A percentile compares a stretch with the other conserved stretches of the same genome.
phyloP scores from a whole-genome alignment of 148 eudicot genomes.

The Fagopyrum tataricum region DNA sequence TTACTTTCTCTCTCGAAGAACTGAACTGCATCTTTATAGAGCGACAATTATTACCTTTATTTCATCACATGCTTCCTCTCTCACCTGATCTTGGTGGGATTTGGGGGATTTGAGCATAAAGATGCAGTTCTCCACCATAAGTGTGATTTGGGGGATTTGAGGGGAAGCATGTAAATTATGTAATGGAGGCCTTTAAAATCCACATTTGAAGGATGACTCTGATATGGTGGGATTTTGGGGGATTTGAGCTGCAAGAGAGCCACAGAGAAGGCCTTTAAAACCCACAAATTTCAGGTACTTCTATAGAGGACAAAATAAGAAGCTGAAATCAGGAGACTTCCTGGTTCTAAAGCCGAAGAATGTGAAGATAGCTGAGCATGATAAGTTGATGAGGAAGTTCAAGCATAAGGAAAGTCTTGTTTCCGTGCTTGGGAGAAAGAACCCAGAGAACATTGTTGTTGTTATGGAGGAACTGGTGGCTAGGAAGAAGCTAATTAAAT shows the following conservation, averaged over 20 bases:
- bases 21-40: too few species aligned
- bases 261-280: conserved; percentile 42
- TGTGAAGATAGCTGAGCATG: conserved; percentile 71
- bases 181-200: too few species aligned
- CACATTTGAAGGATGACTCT: conserved; percentile 21
- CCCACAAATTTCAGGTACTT: conserved; percentile 81
- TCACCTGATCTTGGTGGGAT: too few species aligned
- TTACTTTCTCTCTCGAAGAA: too few species aligned
- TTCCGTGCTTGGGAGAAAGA: conserved; percentile 54
- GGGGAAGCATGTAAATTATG: too few species aligned
- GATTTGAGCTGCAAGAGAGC: conserved; percentile 35
- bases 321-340: conserved; percentile 71
- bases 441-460: conserved; percentile 63
- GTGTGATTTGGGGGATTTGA: too few species aligned
- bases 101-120: too few species aligned
- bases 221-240: conserved; percentile 23
- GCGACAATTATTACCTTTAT: too few species aligned
- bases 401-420: conserved; percentile 93
- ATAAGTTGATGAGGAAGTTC: conserved; percentile 75
- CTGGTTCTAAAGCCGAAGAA: conserved; percentile 54
- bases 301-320: conserved; percentile 70
- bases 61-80: too few species aligned
- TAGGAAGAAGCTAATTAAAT: conserved; percentile 58
- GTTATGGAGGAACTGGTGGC: conserved; percentile 94
- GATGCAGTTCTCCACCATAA: too few species aligned